A percentile compares a stretch with the other conserved stretches of the same genome.
Evolutionary conservation across 1,284 basidiomycete genomes (phyloP).

Genomic region (Tylopilus sp.): DNA sequence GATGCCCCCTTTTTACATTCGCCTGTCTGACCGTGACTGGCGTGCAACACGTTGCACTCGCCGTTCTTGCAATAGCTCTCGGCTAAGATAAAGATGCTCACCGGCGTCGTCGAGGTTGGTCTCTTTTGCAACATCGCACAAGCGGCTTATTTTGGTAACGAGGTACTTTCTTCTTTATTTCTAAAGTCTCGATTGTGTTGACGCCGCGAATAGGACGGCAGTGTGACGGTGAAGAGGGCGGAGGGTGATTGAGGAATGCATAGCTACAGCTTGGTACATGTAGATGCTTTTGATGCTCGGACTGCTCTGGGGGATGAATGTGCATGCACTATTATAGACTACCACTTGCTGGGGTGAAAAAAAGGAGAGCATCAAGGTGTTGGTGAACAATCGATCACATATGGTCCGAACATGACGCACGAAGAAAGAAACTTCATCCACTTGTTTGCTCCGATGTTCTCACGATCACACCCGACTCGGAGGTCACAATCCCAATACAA

Average conservation of each 20-base stretch:
- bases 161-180: slow-evolving; percentile 52
- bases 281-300: background rate
- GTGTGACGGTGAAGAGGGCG: slow-evolving; percentile 28
- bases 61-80: slow-evolving; percentile 50
- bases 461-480: too few relatives aligned
- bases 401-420: too few relatives aligned
- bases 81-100: slow-evolving; percentile 79
- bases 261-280: slow-evolving; percentile 15
- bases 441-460: too few relatives aligned
- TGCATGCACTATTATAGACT: too few relatives aligned
- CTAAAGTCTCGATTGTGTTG: background rate
- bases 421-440: too few relatives aligned
- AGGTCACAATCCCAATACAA: too few relatives aligned
- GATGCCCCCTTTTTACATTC: background rate
- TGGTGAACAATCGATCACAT: too few relatives aligned
- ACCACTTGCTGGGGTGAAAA: too few relatives aligned
- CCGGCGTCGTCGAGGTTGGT: slow-evolving; percentile 96
- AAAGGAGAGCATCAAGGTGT: too few relatives aligned
- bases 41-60: background rate
- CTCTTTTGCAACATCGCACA: slow-evolving; percentile 92
- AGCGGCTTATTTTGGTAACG: slow-evolving; percentile 96
- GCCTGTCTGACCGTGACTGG: background rate
- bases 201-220: slow-evolving; percentile 25
- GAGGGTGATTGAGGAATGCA: slow-evolving; percentile 22
- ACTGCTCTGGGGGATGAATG: background rate